Conservation (phyloP, 2,329 filamentous ascomycete species). For the Apiospora arundinis region DNA sequence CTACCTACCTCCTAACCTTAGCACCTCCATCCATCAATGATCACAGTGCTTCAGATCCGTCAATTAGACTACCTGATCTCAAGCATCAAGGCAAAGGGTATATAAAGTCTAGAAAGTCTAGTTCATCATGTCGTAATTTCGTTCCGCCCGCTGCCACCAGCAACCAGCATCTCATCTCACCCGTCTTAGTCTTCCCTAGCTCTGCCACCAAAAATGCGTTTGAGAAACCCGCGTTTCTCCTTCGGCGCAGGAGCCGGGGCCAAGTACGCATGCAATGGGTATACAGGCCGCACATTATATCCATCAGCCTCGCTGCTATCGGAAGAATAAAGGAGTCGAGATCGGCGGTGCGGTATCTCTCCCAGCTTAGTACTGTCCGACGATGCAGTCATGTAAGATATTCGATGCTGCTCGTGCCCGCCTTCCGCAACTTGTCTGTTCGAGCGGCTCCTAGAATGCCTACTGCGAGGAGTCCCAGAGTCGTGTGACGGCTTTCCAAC, state of each 20-base stretch:
- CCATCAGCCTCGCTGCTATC: conserved; percentile 16
- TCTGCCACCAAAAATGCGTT: conserved; percentile 20
- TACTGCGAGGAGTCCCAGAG: not conserved
- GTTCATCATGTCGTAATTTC: too few species aligned
- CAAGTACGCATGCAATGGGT: conserved; percentile 23
- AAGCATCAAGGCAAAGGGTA: too few species aligned
- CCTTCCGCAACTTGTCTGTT: not conserved
- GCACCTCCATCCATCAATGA: too few species aligned
- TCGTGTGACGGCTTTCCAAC: not conserved
- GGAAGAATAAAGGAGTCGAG: conserved; percentile 7
- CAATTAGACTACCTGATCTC: too few species aligned
- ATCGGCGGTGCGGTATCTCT: conserved; percentile 41
- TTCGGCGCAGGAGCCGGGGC: conserved; percentile 6
- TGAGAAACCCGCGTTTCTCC: conserved; percentile 22
- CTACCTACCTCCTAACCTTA: too few species aligned
- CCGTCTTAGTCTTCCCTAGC: not conserved
- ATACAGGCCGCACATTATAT: conserved; percentile 19
- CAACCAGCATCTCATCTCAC: not conserved
- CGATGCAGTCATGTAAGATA: conserved; percentile 42
- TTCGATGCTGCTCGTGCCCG: not conserved
- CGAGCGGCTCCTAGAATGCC: not conserved
- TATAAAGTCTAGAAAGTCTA: too few species aligned
- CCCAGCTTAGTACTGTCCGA: conserved; percentile 54
- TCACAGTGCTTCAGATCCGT: too few species aligned
- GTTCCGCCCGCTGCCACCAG: not conserved